Percentiles rank a stretch among this genome's conserved stretches.
Conservation (phyloP, 2,329 filamentous ascomycete species). For the Colletotrichum chrysophilum region DNA sequence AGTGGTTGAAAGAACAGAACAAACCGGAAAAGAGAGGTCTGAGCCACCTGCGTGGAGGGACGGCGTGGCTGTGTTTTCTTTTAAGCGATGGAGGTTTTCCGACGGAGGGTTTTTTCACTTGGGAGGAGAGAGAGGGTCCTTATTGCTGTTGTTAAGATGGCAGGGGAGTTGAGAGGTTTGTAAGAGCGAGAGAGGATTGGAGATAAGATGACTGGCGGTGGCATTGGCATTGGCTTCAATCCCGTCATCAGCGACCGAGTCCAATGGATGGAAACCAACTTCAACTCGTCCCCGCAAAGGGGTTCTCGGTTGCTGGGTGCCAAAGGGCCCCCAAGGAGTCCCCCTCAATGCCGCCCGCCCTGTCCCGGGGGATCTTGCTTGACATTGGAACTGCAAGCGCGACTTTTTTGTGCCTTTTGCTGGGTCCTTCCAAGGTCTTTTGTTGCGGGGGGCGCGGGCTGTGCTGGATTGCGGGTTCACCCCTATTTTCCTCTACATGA, state of each 20-base stretch:
- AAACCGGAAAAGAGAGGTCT: not conserved
- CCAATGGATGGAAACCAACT: not conserved
- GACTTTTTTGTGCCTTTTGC: not conserved
- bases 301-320: not conserved
- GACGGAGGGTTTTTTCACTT: not conserved
- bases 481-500: not conserved
- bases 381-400: not conserved
- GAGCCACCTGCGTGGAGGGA: not conserved
- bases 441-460: not conserved
- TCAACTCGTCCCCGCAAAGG: not conserved
- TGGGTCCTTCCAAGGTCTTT: not conserved
- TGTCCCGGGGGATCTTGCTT: not conserved
- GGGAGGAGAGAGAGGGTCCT: not conserved
- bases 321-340: not conserved
- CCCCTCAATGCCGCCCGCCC: conserved; percentile 12
- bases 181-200: not conserved
- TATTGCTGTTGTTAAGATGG: not conserved
- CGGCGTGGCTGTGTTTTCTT: not conserved
- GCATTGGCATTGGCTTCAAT: not conserved
- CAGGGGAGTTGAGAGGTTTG: not conserved
- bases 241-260: not conserved
- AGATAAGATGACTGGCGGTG: not conserved
- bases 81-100: not conserved
- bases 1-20: not conserved
- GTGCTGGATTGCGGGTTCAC: not conserved